Evolutionary conservation across 2,329 filamentous ascomycete genomes (phyloP).

Genomic region (Alternaria panax): DNA sequence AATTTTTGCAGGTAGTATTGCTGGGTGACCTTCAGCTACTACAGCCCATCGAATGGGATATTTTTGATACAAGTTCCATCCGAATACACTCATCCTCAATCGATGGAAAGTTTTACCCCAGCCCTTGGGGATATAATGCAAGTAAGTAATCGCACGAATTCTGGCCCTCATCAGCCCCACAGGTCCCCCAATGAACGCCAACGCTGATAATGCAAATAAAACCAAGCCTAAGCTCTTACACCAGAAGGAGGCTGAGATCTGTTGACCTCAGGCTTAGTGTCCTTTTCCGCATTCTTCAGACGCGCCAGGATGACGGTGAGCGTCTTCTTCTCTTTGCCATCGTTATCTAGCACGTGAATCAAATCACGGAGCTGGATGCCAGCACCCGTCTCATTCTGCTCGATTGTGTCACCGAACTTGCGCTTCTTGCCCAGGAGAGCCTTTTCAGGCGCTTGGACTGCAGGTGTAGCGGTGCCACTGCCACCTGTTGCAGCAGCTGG

Average conservation of each 20-base stretch:
- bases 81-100: neutral
- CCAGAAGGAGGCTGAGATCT: constrained; percentile 12
- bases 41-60: neutral
- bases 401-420: constrained; percentile 76
- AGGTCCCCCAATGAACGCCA: constrained; percentile 22
- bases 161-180: neutral
- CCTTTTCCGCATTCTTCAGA: constrained; percentile 41
- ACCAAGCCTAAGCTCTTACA: neutral
- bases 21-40: neutral
- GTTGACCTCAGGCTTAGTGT: constrained; percentile 25
- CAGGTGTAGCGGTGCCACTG: constrained; percentile 39
- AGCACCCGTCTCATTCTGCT: constrained; percentile 77
- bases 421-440: constrained; percentile 65
- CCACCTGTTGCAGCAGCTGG: constrained; percentile 33
- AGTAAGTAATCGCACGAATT: constrained; percentile 6
- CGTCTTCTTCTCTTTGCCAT: constrained; percentile 71
- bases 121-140: constrained; percentile 32
- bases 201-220: constrained; percentile 27
- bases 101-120: constrained; percentile 19
- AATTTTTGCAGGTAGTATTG: neutral
- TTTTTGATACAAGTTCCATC: neutral
- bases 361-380: constrained; percentile 87
- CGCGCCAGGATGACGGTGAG: constrained; percentile 41
- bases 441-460: constrained; percentile 32
- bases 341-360: constrained; percentile 78